Evolutionary conservation across 2,329 filamentous ascomycete genomes (phyloP).

Genomic region (Corniculantispora saksenae): DNA sequence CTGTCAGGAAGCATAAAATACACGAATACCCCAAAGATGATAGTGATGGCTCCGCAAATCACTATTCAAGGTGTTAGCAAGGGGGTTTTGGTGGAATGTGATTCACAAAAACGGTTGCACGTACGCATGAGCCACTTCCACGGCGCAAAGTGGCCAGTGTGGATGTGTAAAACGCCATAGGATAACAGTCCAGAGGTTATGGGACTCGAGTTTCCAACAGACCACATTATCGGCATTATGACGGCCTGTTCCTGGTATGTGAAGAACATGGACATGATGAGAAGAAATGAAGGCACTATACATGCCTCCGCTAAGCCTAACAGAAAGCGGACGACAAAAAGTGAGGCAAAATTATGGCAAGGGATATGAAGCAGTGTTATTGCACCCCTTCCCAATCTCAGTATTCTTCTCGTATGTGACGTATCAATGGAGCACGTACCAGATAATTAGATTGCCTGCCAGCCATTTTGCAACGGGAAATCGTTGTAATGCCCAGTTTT

Average conservation of each 20-base stretch:
- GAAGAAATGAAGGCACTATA: slow-evolving; percentile 26
- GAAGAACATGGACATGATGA: slow-evolving; percentile 37
- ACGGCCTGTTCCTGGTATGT: slow-evolving; percentile 37
- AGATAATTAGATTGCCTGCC: slow-evolving; percentile 24
- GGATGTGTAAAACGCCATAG: slow-evolving; percentile 34
- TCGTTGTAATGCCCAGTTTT: slow-evolving; percentile 44
- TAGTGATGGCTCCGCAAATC: slow-evolving; percentile 23
- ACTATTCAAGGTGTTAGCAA: slow-evolving; percentile 13
- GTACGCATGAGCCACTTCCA: slow-evolving; percentile 43
- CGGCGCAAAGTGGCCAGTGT: slow-evolving; percentile 36
- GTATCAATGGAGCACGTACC: slow-evolving; percentile 19
- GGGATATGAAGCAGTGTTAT: slow-evolving; percentile 34
- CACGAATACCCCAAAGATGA: slow-evolving; percentile 23
- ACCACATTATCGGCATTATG: slow-evolving; percentile 41
- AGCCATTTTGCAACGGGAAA: slow-evolving; percentile 49
- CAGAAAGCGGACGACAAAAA: slow-evolving; percentile 32
- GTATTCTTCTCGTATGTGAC: background rate
- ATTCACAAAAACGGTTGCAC: background rate
- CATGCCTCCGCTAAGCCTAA: slow-evolving; percentile 31
- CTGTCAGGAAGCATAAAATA: slow-evolving; percentile 20
- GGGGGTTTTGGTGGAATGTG: background rate
- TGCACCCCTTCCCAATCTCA: slow-evolving; percentile 25
- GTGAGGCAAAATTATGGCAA: slow-evolving; percentile 28
- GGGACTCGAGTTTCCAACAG: slow-evolving; percentile 36
- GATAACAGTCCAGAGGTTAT: slow-evolving; percentile 34